Percentiles rank a stretch among this genome's conserved stretches.
phyloP scores from a whole-genome alignment of 2,329 filamentous ascomycete species.

The Fonsecaea monophora region DNA sequence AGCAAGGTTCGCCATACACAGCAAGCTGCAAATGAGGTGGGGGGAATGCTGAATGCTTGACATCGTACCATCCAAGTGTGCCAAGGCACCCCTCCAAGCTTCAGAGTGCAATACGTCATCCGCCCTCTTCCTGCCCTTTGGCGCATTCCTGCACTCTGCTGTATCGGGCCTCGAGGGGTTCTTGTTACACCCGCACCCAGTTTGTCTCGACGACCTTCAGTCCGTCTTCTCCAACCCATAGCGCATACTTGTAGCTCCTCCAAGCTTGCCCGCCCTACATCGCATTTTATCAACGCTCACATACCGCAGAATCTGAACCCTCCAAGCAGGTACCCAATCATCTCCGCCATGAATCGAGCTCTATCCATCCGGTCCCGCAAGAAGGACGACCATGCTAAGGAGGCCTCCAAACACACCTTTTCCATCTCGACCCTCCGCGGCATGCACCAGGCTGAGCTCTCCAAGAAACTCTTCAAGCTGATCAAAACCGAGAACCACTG shows the following conservation, averaged over 20 bases:
- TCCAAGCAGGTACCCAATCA: background rate
- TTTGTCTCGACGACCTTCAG: conserved; percentile 7
- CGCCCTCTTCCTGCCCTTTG: background rate
- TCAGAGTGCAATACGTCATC: conserved; percentile 10
- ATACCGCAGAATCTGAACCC: background rate
- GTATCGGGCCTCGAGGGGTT: conserved; percentile 14
- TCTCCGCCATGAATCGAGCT: conserved; percentile 50
- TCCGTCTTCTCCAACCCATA: background rate
- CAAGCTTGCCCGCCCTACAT: conserved; percentile 12
- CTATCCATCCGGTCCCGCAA: conserved; percentile 49
- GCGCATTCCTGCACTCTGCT: conserved; percentile 14
- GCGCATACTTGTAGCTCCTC: conserved; percentile 13
- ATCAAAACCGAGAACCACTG: conserved; percentile 95
- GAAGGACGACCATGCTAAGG: conserved; percentile 44
- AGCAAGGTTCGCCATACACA: background rate
- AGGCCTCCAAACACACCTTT: conserved; percentile 71
- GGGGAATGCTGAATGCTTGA: background rate
- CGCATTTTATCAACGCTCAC: background rate
- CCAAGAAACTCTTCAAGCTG: conserved; percentile 84
- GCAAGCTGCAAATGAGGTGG: background rate
- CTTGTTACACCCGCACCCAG: conserved; percentile 8
- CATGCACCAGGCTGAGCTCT: conserved; percentile 83
- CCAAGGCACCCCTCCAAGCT: background rate
- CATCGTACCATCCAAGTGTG: background rate
- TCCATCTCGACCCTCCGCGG: conserved; percentile 86